Evolutionary conservation across 2,329 filamentous ascomycete genomes (phyloP).

Genomic region (Alternaria sp.): DNA sequence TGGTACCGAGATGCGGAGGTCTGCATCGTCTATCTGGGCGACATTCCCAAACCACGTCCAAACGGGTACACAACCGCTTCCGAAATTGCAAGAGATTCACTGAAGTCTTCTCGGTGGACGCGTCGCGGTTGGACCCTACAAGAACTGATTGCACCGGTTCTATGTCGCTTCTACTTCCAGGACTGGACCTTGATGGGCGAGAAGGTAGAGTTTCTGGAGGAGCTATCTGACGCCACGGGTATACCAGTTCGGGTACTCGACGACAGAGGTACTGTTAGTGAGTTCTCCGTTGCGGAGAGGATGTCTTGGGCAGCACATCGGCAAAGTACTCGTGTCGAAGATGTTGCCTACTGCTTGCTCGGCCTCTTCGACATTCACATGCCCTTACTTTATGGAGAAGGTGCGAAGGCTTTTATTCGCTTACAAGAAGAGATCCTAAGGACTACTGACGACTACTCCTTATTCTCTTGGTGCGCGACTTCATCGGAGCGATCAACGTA

Average conservation of each 20-base stretch:
- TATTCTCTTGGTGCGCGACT: conserved; percentile 33
- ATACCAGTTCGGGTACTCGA: conserved; percentile 32
- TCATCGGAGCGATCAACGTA: conserved; percentile 23
- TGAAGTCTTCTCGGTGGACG: conserved; percentile 30
- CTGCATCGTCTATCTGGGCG: conserved; percentile 30
- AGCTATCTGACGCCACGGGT: conserved; percentile 32
- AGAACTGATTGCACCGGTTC: conserved; percentile 33
- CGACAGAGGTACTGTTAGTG: conserved; percentile 19
- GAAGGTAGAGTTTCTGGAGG: conserved; percentile 31
- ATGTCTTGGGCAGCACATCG: conserved; percentile 41
- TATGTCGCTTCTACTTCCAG: conserved; percentile 33
- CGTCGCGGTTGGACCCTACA: conserved; percentile 41
- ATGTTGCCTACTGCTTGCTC: conserved; percentile 38
- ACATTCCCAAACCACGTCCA: conserved; percentile 13
- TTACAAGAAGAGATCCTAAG: conserved; percentile 40
- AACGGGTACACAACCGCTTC: conserved; percentile 14
- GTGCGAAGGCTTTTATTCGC: conserved; percentile 34
- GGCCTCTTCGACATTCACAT: conserved; percentile 44
- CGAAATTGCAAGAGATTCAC: conserved; percentile 20
- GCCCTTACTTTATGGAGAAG: conserved; percentile 40
- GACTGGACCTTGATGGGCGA: conserved; percentile 37
- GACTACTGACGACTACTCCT: conserved; percentile 35
- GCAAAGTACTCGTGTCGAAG: conserved; percentile 36
- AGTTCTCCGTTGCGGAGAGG: conserved; percentile 32
- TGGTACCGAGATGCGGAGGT: conserved; percentile 30